Evolutionary conservation across 768 basidiomycete genomes (phyloP).

Genomic region (Trametes villosa): DNA sequence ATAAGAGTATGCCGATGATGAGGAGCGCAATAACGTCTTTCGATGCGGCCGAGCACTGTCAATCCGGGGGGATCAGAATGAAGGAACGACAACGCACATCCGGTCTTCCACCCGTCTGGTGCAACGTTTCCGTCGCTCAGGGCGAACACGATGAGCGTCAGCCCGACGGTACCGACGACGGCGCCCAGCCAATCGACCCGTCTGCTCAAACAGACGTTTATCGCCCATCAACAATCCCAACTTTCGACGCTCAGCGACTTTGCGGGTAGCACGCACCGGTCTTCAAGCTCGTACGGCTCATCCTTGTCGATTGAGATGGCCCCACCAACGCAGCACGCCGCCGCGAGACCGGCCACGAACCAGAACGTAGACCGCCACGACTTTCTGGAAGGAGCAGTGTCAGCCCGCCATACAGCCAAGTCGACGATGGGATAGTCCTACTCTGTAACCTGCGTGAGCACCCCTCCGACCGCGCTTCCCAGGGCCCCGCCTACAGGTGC

Average conservation of each 20-base stretch:
- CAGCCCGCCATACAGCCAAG: neutral
- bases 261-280: conserved; percentile 26
- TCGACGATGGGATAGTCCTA: conserved; percentile 14
- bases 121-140: conserved; percentile 70
- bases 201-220: too few relatives aligned
- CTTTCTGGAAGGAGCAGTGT: conserved; percentile 11
- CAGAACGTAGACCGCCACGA: conserved; percentile 76
- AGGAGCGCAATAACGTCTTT: conserved; percentile 77
- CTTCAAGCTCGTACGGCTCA: conserved; percentile 33
- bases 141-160: conserved; percentile 74
- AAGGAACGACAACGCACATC: conserved; percentile 42
- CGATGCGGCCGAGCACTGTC: neutral
- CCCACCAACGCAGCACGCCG: conserved; percentile 55
- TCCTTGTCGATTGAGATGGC: conserved; percentile 68
- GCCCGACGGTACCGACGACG: conserved; percentile 60
- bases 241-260: too few relatives aligned
- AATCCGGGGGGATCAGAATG: neutral
- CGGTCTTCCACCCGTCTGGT: conserved; percentile 61
- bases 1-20: conserved; percentile 59
- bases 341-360: conserved; percentile 59
- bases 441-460: conserved; percentile 59
- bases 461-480: conserved; percentile 72
- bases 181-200: conserved; percentile 83
- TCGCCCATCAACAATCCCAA: too few relatives aligned
- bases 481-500: conserved; percentile 80